phyloP scores from a whole-genome alignment of 306 rosid species.

The Vachellia collinsii region DNA sequence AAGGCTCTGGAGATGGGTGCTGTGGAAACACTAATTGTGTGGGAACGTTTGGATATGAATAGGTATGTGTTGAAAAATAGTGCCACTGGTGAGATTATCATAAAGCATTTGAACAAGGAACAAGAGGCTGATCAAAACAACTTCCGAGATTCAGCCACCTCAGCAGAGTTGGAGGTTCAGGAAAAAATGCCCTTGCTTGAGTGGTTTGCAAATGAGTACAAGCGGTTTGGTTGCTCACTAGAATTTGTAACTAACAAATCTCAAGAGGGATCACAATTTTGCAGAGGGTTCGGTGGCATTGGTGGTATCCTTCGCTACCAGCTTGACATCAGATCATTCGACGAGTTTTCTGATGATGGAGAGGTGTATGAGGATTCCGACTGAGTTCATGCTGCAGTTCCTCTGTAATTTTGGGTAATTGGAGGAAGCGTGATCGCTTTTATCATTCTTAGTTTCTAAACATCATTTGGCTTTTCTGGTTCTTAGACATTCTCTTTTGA shows the following conservation, averaged over 20 bases:
- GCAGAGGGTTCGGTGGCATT: slow-evolving; percentile 92
- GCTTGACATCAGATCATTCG: slow-evolving; percentile 81
- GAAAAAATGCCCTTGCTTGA: slow-evolving; percentile 77
- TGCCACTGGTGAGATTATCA: slow-evolving; percentile 56
- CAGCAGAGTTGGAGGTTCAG: slow-evolving; percentile 76
- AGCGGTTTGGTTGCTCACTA: slow-evolving; percentile 71
- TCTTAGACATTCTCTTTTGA: slow-evolving; percentile 26
- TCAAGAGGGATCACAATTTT: slow-evolving; percentile 91
- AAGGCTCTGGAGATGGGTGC: slow-evolving; percentile 94
- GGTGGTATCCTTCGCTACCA: slow-evolving; percentile 95
- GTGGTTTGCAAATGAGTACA: slow-evolving; percentile 92
- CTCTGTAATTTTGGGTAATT: slow-evolving; percentile 14
- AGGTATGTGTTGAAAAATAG: slow-evolving; percentile 66
- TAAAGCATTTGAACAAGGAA: slow-evolving; percentile 79
- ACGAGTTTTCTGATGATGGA: slow-evolving; percentile 72
- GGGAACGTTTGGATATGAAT: slow-evolving; percentile 83
- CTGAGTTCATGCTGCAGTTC: slow-evolving; percentile 29
- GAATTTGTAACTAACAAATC: slow-evolving; percentile 93
- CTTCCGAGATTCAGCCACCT: slow-evolving; percentile 55
- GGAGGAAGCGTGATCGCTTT: background rate
- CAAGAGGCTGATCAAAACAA: slow-evolving; percentile 65
- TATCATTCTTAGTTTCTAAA: slow-evolving; percentile 1
- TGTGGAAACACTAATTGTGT: slow-evolving; percentile 80
- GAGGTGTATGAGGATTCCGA: slow-evolving; percentile 70
- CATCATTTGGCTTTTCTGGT: slow-evolving; percentile 17